Evolutionary conservation across 257 asterid species (phyloP).

Genomic region (Plantago elongata): DNA sequence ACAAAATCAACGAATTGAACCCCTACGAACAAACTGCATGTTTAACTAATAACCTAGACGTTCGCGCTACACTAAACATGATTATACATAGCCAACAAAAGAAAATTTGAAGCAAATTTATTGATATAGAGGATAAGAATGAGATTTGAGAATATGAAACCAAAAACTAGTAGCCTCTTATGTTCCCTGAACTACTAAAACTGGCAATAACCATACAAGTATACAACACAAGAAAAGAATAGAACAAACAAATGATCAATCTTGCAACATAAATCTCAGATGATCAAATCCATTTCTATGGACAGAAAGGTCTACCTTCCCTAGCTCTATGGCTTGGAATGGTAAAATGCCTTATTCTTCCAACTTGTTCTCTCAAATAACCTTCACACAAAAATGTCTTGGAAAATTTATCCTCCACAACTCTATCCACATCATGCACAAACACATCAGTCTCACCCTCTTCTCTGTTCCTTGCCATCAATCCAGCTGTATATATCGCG

Average conservation of each 20-base stretch:
- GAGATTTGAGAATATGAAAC: too few relatives aligned
- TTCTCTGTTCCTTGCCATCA: slow-evolving; percentile 71
- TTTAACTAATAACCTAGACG: too few relatives aligned
- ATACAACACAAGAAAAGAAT: slow-evolving; percentile 5
- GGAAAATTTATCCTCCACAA: slow-evolving; percentile 72
- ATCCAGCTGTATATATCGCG: slow-evolving; percentile 77
- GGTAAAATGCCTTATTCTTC: slow-evolving; percentile 69
- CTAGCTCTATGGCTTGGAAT: slow-evolving; percentile 63
- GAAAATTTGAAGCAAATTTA: too few relatives aligned
- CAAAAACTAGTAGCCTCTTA: too few relatives aligned
- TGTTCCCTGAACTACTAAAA: too few relatives aligned
- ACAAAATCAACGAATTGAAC: too few relatives aligned
- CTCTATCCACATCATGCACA: slow-evolving; percentile 84
- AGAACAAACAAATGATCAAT: not conserved
- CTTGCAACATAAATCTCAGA: not conserved
- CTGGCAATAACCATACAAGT: not conserved
- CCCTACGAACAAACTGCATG: too few relatives aligned
- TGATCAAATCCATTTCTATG: slow-evolving; percentile 26
- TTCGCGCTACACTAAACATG: too few relatives aligned
- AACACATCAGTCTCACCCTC: slow-evolving; percentile 73
- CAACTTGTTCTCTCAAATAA: slow-evolving; percentile 56
- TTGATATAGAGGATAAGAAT: too few relatives aligned
- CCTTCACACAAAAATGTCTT: slow-evolving; percentile 73
- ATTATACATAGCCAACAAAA: too few relatives aligned
- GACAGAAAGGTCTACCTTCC: slow-evolving; percentile 61